A percentile compares a stretch with the other conserved stretches of the same genome.
Evolutionary conservation across 1,284 basidiomycete genomes (phyloP).

Genomic region (Xerocomus nothofagi): DNA sequence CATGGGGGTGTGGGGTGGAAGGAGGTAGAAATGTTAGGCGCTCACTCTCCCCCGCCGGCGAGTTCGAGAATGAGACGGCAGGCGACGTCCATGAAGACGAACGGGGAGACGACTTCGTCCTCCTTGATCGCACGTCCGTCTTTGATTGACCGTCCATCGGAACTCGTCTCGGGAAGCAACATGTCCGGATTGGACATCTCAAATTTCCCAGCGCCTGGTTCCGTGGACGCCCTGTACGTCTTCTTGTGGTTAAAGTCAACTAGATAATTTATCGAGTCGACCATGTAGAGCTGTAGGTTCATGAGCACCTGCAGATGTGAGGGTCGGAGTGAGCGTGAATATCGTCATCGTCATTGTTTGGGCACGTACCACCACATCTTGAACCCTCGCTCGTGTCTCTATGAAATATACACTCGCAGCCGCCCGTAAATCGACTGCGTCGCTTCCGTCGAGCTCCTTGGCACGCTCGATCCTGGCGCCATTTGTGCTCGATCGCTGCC

Average conservation of each 20-base stretch:
- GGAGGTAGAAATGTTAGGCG: neutral
- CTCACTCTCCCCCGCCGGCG: conserved; percentile 59
- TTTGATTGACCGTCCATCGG: conserved; percentile 40
- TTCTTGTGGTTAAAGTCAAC: conserved; percentile 99
- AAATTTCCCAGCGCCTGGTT: conserved; percentile 64
- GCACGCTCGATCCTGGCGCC: conserved; percentile 59
- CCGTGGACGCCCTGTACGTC: conserved; percentile 72
- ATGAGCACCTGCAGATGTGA: conserved; percentile 74
- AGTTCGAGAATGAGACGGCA: conserved; percentile 80
- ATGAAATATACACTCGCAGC: conserved; percentile 87
- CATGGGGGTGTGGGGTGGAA: neutral
- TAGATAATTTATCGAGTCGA: conserved; percentile 94
- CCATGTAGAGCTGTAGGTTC: conserved; percentile 96
- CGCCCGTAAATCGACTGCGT: conserved; percentile 63
- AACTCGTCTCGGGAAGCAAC: conserved; percentile 50
- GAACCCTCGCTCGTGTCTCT: conserved; percentile 88
- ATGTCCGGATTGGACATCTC: conserved; percentile 59
- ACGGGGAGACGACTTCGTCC: conserved; percentile 87
- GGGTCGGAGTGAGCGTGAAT: conserved; percentile 1
- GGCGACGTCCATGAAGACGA: conserved; percentile 96
- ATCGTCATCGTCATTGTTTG: neutral
- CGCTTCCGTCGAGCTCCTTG: conserved; percentile 60
- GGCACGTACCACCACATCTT: conserved; percentile 81
- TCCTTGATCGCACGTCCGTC: conserved; percentile 30
- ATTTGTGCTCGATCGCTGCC: conserved; percentile 26